Evolutionary conservation across 768 basidiomycete genomes (phyloP).

Genomic region (Naganishia vishniacii): DNA sequence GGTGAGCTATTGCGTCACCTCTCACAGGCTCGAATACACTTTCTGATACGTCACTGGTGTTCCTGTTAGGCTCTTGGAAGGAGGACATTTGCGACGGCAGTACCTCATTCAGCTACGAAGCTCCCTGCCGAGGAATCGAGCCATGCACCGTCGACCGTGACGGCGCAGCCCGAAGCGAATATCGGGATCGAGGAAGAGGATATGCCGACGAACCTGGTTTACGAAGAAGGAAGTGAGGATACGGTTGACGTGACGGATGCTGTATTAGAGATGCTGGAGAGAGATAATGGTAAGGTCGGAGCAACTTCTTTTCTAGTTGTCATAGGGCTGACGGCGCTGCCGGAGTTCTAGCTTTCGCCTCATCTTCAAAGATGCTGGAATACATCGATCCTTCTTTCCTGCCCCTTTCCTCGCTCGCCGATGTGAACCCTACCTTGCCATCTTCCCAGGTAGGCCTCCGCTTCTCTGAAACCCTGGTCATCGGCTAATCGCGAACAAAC

Average conservation of each 20-base stretch:
- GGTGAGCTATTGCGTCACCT: neutral
- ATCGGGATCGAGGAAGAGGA: slow-evolving; percentile 19
- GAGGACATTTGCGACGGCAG: slow-evolving; percentile 15
- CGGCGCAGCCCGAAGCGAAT: slow-evolving; percentile 10
- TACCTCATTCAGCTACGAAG: slow-evolving; percentile 9
- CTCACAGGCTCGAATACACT: no score
- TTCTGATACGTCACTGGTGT: no score
- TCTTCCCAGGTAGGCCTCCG: slow-evolving; percentile 33
- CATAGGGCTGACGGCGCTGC: neutral
- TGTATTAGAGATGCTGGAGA: slow-evolving; percentile 55
- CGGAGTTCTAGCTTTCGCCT: slow-evolving; percentile 2
- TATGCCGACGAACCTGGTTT: slow-evolving; percentile 15
- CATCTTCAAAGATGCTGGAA: neutral
- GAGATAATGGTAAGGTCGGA: slow-evolving; percentile 53
- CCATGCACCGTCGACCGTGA: slow-evolving; percentile 5
- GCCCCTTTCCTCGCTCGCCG: slow-evolving; percentile 43
- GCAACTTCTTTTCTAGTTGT: no score
- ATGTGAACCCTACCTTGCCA: slow-evolving; percentile 36
- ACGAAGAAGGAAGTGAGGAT: slow-evolving; percentile 15
- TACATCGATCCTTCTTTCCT: slow-evolving; percentile 26
- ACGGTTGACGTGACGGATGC: slow-evolving; percentile 53
- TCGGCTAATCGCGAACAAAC: neutral
- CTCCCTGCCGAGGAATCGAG: slow-evolving; percentile 3
- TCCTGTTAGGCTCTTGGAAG: slow-evolving; percentile 11
- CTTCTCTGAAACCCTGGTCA: no score